Evolutionary conservation across 2,329 filamentous ascomycete species (phyloP), one percentile per base, ranked within the genome.

Genomic region (Phaeosphaeriaceae sp.): DNA sequence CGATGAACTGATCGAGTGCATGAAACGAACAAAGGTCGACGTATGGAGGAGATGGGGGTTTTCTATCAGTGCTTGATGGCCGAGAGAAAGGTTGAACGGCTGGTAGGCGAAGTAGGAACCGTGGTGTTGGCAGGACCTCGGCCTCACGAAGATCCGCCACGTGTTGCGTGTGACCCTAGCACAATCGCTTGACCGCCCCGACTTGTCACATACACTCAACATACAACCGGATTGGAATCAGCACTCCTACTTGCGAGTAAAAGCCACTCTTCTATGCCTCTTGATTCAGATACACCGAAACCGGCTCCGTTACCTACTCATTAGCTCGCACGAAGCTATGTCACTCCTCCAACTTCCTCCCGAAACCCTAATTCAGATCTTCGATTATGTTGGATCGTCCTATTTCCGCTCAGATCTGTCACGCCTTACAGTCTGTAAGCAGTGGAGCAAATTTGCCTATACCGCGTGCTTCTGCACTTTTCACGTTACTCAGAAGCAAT

Each of bases 401-500:
- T 66, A 69, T 58, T 66, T 65, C 57, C 62, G 63, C 55, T 61
- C 51, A 33, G 56, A 69, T 59, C 48, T 69, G 45, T 58, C 58
- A 63, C 60, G 60, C 56, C 60, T 69, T 47, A 60, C 57, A 55
- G 59, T 69, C 56, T 65, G 60, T 57, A 69, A 63, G 58, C 53
- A 65, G 62, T 69, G 64, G 64, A 54, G 45, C 56, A 51, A 53
- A 61, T 61, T 60, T 60, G 64, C 66, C 50, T 40, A 46, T 57
- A 61, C 57, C 25, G 59, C 62, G 47, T 69, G 60, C 59, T 67
- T 65, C 59, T 36, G 22, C 58, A 57, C 65, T 40, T 56, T 66
- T 52, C 51, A 64, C 51, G 41, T 67, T 57, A 57, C 58, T 57
- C 62, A 58, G 48, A 60, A 63, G 48, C 61, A 45, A 58, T 50